Evolutionary conservation across 495 filamentous ascomycete genomes (phyloP), one percentile per base, ranked within the genome.

Genomic region (Hypoxylon lienhwacheense): DNA sequence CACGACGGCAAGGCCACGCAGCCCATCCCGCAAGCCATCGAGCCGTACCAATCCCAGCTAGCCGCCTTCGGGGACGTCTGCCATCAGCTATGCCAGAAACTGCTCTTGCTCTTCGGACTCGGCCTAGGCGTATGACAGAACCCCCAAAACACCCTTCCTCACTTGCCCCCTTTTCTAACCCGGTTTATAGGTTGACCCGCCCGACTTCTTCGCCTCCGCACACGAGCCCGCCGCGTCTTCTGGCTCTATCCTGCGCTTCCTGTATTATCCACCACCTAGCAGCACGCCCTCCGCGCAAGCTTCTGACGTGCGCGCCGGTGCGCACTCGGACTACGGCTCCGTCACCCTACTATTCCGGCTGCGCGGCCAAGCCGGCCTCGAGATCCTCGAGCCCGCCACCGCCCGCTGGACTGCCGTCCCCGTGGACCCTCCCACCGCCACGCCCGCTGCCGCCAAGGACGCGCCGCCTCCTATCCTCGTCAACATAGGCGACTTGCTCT

Each of bases 401-500:
- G 53, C 63, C 1, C 63, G 65, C 1, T 89, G 86, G 86, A 73
- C 70, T 0, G 70, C 83, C 5, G 85, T 88, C 0, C 84, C 86
- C 4, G 83, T 88, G 1, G 67, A 70, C 7, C 81, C 83, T 3
- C 69, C 73, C 24, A 26, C 4, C 24, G 24, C 24, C 8, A 26
- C 4, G 24, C 8, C 24, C 8, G 8, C 5, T 26, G 24, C 24
- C 8, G 8, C 8, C 6, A 7, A 19, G 1, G 2, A 81, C 59
- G 69, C 75, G 1, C 75, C 77, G 31, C 86, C 88, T 19, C 90
- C 93, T 0, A 90, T 97, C 31, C 74, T 97, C 10, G 83, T 97
- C 19, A 98, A 97, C 62, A 91, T 96, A 24, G 93, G 91, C 2
- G 93, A 98, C 64, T 63, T 96, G 37, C 81, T 98, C 4, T 85